A percentile compares a stretch with the other conserved stretches of the same genome.
Conservation (phyloP, 805 yeast genomes). For the Debaryomyces castellii region DNA sequence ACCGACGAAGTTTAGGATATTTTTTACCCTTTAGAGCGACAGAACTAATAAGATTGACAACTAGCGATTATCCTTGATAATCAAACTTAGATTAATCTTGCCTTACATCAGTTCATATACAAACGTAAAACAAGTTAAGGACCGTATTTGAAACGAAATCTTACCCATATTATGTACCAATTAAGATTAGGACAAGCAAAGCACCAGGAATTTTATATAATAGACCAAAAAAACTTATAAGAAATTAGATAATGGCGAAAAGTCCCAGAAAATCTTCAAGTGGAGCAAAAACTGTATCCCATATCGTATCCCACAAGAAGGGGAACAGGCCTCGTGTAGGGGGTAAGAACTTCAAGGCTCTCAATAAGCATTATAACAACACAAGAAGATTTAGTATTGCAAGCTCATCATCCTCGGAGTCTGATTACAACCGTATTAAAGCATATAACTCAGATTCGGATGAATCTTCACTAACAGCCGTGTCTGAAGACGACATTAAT, state of each 20-base stretch:
- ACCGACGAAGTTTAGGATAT: not conserved
- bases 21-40: not conserved
- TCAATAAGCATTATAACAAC: slow-evolving; percentile 14
- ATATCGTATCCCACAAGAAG: slow-evolving; percentile 4
- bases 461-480: slow-evolving; percentile 43
- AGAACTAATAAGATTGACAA: not conserved
- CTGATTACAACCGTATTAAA: slow-evolving; percentile 9
- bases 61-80: not conserved
- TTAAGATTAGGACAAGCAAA: not conserved
- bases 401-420: slow-evolving; percentile 28
- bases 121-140: not conserved
- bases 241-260: slow-evolving; percentile 24
- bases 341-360: slow-evolving; percentile 33
- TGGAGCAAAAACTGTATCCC: slow-evolving; percentile 10
- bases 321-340: slow-evolving; percentile 13
- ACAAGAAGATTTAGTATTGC: slow-evolving; percentile 35
- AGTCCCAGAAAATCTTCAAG: slow-evolving; percentile 21
- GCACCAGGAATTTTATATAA: not conserved
- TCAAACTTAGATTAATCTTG: not conserved
- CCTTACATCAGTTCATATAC: not conserved
- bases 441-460: slow-evolving; percentile 15
- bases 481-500: slow-evolving; percentile 22
- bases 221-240: not conserved
- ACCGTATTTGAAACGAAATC: not conserved
- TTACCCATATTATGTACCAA: not conserved